Conservation (phyloP, 1,139 yeast species). For the Taphrina pruni region DNA sequence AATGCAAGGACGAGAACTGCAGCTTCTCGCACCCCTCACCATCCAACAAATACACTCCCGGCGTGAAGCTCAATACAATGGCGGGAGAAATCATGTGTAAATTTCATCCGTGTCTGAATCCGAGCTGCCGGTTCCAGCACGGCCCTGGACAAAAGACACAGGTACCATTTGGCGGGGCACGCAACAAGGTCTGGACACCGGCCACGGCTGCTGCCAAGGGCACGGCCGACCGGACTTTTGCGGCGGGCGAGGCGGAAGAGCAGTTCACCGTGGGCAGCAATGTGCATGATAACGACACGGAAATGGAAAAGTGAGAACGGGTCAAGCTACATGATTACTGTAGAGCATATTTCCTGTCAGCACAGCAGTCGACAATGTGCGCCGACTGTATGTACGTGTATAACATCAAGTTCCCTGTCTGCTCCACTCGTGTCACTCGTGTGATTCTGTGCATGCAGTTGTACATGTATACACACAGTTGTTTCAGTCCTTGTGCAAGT, state of each 20-base stretch:
- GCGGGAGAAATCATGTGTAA: slow-evolving; percentile 23
- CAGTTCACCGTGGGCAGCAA: slow-evolving; percentile 19
- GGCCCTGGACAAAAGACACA: slow-evolving; percentile 29
- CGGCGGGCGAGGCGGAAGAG: slow-evolving; percentile 30
- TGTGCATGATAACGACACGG: slow-evolving; percentile 34
- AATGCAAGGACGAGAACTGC: slow-evolving; percentile 33
- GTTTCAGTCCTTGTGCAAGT: neutral
- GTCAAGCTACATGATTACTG: neutral
- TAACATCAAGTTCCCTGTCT: neutral
- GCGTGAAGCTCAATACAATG: slow-evolving; percentile 22
- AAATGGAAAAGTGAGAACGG: slow-evolving; percentile 23
- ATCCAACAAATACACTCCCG: slow-evolving; percentile 28
- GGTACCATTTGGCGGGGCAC: slow-evolving; percentile 19
- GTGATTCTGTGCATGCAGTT: neutral
- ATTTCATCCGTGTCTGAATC: slow-evolving; percentile 34
- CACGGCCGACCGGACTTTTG: slow-evolving; percentile 36
- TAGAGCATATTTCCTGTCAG: neutral
- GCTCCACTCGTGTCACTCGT: neutral
- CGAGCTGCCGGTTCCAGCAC: slow-evolving; percentile 35
- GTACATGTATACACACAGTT: neutral
- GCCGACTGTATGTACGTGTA: slow-evolving; percentile 1
- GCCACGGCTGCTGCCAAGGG: neutral
- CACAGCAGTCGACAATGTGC: neutral
- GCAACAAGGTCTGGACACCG: slow-evolving; percentile 41
- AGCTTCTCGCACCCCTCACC: slow-evolving; percentile 37